Conservation (phyloP, 129 eudicot species). For the Arctium lappa region DNA sequence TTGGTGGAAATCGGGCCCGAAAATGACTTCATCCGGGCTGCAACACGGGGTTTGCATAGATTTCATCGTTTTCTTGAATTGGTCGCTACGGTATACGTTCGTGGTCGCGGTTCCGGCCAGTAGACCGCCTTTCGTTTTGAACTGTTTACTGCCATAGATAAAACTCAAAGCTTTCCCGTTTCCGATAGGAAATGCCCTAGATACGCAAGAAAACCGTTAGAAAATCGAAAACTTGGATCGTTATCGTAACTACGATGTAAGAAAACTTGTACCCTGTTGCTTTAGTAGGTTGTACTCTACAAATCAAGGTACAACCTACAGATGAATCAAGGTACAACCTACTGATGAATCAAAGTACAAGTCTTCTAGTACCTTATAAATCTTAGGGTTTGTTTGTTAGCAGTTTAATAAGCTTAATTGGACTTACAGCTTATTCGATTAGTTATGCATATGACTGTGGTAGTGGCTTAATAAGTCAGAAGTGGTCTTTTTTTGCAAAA, state of each 20-base stretch:
- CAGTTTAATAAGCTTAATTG: too few species aligned
- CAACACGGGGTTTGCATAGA: conserved; percentile 70
- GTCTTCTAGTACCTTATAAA: too few species aligned
- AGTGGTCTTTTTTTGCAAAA: not conserved
- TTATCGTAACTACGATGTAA: not conserved
- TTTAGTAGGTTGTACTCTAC: not conserved
- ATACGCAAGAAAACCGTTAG: not conserved
- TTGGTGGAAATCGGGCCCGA: conserved; percentile 86
- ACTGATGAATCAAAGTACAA: too few species aligned
- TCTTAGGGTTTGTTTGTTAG: too few species aligned
- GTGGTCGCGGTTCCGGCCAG: conserved; percentile 94
- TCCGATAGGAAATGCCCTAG: conserved; percentile 69
- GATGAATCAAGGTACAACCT: too few species aligned
- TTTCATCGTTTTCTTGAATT: conserved; percentile 66
- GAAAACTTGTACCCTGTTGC: not conserved
- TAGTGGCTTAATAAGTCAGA: too few species aligned
- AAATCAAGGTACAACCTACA: not conserved
- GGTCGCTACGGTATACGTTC: conserved; percentile 61
- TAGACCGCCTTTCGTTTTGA: conserved; percentile 80
- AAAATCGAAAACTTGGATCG: not conserved
- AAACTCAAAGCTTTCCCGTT: conserved; percentile 81
- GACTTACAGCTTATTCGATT: too few species aligned
- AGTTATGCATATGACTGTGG: too few species aligned
- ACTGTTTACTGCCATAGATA: conserved; percentile 80
- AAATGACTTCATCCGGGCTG: conserved; percentile 92